These are phyloP conservation scores for Graphilbum ipis-grandicollis DNA, from an alignment of 2,329 filamentous ascomycete species.

Conservation along the genomic window DNA sequence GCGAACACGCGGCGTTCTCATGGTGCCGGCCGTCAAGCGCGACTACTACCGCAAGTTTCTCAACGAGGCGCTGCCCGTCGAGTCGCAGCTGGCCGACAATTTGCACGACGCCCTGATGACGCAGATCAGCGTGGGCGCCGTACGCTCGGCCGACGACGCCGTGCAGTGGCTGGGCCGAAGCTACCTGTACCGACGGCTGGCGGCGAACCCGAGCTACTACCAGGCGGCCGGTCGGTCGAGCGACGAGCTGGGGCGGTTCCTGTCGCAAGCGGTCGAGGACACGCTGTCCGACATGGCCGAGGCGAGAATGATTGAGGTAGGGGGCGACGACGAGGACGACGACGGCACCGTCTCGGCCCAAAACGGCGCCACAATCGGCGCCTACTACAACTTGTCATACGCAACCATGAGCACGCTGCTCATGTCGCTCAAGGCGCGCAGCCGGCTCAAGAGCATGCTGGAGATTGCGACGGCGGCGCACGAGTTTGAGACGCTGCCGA, in stretches of 20 bases:
- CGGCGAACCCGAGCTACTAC: slow-evolving; percentile 95
- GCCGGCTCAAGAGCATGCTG: slow-evolving; percentile 90
- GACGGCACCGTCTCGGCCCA: slow-evolving; percentile 65
- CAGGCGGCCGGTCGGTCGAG: slow-evolving; percentile 75
- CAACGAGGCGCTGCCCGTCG: slow-evolving; percentile 86
- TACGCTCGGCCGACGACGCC: slow-evolving; percentile 87
- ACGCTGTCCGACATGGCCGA: slow-evolving; percentile 82
- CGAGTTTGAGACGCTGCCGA: slow-evolving; percentile 83
- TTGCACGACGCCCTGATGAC: slow-evolving; percentile 93
- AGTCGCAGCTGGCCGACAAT: slow-evolving; percentile 82
- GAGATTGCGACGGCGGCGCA: slow-evolving; percentile 95
- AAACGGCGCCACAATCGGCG: slow-evolving; percentile 94
- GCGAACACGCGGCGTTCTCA: slow-evolving; percentile 79
- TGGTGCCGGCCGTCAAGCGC: slow-evolving; percentile 86
- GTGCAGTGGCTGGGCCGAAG: slow-evolving; percentile 98
- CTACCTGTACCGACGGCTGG: slow-evolving; percentile 87
- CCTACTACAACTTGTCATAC: slow-evolving; percentile 99
- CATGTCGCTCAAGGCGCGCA: slow-evolving; percentile 70
- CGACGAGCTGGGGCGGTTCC: slow-evolving; percentile 80
- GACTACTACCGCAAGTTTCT: slow-evolving; percentile 99
- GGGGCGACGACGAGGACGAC: slow-evolving; percentile 52
- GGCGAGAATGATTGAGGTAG: slow-evolving; percentile 77
- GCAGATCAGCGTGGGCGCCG: slow-evolving; percentile 91
- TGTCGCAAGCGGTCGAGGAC: slow-evolving; percentile 87
- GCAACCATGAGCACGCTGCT: slow-evolving; percentile 99